phyloP scores from a whole-genome alignment of 2,329 filamentous ascomycete species.

The Monilinia vaccinii-corymbosi region DNA sequence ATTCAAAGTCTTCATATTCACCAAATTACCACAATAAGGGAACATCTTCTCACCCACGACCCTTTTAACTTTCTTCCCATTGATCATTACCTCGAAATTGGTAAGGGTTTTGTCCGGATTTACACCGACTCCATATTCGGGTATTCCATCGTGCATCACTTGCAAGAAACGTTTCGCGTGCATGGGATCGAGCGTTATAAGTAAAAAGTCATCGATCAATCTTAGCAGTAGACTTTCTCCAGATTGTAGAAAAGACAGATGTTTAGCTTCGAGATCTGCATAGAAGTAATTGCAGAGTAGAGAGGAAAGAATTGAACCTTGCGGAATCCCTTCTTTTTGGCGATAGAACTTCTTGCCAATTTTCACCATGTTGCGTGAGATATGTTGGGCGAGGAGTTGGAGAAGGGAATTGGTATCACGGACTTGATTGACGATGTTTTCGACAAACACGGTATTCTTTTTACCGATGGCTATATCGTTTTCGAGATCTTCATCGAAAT shows the following conservation, averaged over 20 bases:
- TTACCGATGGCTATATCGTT: slow-evolving; percentile 28
- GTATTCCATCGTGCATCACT: slow-evolving; percentile 70
- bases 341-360: slow-evolving; percentile 83
- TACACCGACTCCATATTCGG: slow-evolving; percentile 71
- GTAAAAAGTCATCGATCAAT: slow-evolving; percentile 85
- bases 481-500: slow-evolving; percentile 26
- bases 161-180: slow-evolving; percentile 67
- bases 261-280: slow-evolving; percentile 66
- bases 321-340: slow-evolving; percentile 83
- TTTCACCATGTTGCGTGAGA: slow-evolving; percentile 77
- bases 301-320: slow-evolving; percentile 82
- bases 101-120: slow-evolving; percentile 71
- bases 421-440: slow-evolving; percentile 50
- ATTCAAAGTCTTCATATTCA: slow-evolving; percentile 67
- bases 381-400: slow-evolving; percentile 65
- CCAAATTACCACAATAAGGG: slow-evolving; percentile 78
- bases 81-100: slow-evolving; percentile 65
- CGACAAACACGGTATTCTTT: slow-evolving; percentile 67
- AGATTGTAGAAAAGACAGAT: slow-evolving; percentile 56
- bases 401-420: slow-evolving; percentile 53
- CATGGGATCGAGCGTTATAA: slow-evolving; percentile 62
- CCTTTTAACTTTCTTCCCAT: slow-evolving; percentile 42
- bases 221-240: slow-evolving; percentile 62
- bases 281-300: slow-evolving; percentile 95
- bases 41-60: slow-evolving; percentile 45